Evolutionary conservation across 2,329 filamentous ascomycete genomes (phyloP), one percentile per base, ranked within the genome.

Genomic region (Balansia obtecta): DNA sequence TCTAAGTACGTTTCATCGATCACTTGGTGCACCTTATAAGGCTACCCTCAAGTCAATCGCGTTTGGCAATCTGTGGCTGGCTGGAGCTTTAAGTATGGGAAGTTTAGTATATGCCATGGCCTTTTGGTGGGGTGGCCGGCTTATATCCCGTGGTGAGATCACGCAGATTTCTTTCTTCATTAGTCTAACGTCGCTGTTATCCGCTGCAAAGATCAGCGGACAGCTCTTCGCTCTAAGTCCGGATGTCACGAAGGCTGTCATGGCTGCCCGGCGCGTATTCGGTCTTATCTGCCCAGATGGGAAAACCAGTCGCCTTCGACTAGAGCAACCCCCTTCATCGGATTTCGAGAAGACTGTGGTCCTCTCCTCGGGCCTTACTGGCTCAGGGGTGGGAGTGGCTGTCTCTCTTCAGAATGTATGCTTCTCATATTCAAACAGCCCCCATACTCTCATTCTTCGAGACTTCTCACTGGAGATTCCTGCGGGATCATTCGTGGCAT

Each of bases 41-140:
- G 34, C 34, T 12, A 6, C 34, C 9, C 34, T 37, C 34, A 37
- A 37, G 34, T 37, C 34, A 15, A 37, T 89, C 8, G 41, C 8
- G 16, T 27, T 43, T 11, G 41, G 41, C 41, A 43, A 43, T 53
- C 57, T 76, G 8, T 73, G 70, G 65, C 63, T 74, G 34, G 73
- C 74, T 0, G 66, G 74, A 30, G 67, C 72, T 8, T 73, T 74
- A 54, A 69, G 67, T 45, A 63, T 71, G 13, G 73, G 76, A 20
- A 80, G 77, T 54, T 72, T 80, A 45, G 72, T 82, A 8, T 80
- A 84, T 57, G 76, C 79, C 0, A 68, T 85, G 32, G 79, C 80
- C 0, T 84, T 83, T 60, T 85, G 80, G 79, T 85, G 80, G 80
- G 80, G 81, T 13, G 41, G 41, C 68, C 78, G 0, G 78, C 76